Conservation (phyloP, 108 stramenopile genomes). For the Hondaea fermentalgiana region DNA sequence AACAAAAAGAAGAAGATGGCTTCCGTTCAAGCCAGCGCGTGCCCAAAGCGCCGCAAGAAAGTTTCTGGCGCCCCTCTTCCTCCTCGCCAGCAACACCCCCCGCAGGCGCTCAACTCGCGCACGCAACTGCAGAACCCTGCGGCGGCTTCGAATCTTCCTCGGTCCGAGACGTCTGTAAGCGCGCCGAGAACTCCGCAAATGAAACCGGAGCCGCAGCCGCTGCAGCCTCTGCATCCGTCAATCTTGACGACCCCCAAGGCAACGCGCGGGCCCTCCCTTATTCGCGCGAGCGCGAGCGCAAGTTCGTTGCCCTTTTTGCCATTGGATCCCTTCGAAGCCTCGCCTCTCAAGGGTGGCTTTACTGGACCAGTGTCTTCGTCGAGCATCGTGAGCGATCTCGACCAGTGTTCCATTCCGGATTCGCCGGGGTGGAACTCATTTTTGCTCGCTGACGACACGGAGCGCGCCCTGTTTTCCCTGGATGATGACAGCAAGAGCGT, state of each 20-base stretch:
- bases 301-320: neutral
- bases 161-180: too few species aligned
- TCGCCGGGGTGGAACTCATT: constrained; percentile 3
- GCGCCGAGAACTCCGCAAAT: neutral
- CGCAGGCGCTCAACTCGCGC: neutral
- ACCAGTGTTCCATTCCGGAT: neutral
- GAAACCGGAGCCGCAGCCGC: neutral
- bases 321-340: neutral
- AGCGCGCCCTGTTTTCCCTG: neutral
- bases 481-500: neutral
- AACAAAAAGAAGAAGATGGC: neutral
- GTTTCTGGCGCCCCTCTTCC: neutral
- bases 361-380: neutral
- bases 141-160: too few species aligned
- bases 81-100: neutral
- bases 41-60: neutral
- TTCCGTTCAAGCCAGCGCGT: too few species aligned
- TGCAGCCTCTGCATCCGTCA: neutral
- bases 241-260: neutral
- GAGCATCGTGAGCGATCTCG: constrained; percentile 6
- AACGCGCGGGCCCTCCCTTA: neutral
- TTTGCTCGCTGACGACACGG: neutral
- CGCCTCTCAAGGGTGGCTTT: neutral
- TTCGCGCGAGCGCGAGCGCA: neutral
- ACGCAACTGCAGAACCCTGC: too few species aligned